These are phyloP conservation scores for Leptodermis oblonga DNA, from an alignment of 257 asterid genomes.

Conservation along the genomic window DNA sequence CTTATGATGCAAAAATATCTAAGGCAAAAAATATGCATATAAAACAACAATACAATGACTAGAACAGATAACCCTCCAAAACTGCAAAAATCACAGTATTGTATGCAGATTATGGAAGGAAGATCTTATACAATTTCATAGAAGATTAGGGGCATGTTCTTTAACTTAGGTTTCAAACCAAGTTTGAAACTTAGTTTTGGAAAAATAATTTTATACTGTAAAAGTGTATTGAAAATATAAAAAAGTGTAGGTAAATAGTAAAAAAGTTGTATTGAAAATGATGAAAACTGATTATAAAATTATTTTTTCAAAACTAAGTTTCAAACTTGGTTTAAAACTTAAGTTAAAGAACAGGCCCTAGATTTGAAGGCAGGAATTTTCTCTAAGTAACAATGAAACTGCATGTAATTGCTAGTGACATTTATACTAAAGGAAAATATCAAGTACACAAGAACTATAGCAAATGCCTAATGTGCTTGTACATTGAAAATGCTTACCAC, in stretches of 20 bases:
- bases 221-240: too few species aligned
- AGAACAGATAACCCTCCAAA: not conserved
- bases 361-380: not conserved
- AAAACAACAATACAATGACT: not conserved
- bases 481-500: constrained; percentile 50
- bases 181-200: too few species aligned
- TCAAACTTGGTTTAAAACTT: too few species aligned
- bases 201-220: too few species aligned
- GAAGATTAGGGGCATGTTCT: too few species aligned
- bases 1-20: not conserved
- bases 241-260: too few species aligned
- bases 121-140: not conserved
- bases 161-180: too few species aligned
- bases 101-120: not conserved
- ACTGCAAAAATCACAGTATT: not conserved
- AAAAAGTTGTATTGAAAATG: too few species aligned
- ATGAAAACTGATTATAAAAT: too few species aligned
- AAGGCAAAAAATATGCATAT: not conserved
- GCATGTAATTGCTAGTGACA: not conserved
- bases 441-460: not conserved
- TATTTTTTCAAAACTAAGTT: too few species aligned
- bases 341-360: too few species aligned
- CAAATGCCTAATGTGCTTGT: not conserved
- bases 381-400: not conserved
- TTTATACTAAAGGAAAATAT: not conserved